Conservation (phyloP, 108 stramenopile genomes). For the Parmales sp. region DNA sequence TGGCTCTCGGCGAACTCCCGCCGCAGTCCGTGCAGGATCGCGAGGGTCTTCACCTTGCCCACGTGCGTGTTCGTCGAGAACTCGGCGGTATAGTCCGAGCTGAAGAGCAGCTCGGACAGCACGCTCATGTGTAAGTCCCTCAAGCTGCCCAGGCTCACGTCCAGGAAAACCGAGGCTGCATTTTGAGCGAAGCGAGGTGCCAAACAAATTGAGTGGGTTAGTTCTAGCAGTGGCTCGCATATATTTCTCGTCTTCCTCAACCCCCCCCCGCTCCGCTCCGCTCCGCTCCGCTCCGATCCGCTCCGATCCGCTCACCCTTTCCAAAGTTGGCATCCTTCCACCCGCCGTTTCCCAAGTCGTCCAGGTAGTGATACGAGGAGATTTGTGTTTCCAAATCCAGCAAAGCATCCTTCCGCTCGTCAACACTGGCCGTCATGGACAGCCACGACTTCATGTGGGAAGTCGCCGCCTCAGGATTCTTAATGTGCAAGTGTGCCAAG, state of each 20-base stretch:
- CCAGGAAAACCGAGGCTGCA: no score
- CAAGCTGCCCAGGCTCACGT: background rate
- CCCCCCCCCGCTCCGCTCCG: no score
- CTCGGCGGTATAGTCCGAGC: no score
- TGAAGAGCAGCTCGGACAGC: background rate
- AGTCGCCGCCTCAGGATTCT: background rate
- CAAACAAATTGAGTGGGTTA: no score
- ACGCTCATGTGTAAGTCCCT: background rate
- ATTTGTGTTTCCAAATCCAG: background rate
- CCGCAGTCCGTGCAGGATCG: background rate
- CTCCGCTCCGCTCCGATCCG: no score
- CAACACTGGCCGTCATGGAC: background rate
- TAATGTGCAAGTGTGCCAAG: background rate
- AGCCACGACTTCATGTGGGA: background rate
- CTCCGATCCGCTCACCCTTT: background rate
- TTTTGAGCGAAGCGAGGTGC: no score
- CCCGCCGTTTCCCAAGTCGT: background rate
- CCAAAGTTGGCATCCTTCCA: constrained; percentile 9
- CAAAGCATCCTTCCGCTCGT: background rate
- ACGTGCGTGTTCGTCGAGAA: no score
- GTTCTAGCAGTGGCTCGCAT: no score
- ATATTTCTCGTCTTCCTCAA: no score
- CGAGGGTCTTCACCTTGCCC: background rate
- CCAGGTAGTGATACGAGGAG: background rate
- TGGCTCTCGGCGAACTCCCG: background rate